Evolutionary conservation across 2,329 filamentous ascomycete species (phyloP).

Genomic region (Clarireedia hainanense): DNA sequence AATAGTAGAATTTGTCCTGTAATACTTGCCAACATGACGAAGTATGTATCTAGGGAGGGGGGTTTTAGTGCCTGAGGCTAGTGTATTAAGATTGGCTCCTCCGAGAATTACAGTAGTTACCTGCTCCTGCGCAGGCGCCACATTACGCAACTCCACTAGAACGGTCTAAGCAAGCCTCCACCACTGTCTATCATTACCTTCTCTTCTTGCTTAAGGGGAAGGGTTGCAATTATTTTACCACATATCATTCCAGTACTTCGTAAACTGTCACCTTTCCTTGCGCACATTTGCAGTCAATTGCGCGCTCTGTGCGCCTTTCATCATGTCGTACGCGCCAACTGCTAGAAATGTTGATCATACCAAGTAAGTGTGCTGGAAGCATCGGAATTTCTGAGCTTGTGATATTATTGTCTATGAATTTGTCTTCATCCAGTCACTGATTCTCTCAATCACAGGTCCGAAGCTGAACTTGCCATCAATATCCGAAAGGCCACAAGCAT

Average conservation of each 20-base stretch:
- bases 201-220: neutral
- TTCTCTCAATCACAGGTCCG: conserved; percentile 41
- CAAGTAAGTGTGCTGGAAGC: conserved; percentile 23
- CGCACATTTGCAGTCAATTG: conserved; percentile 3
- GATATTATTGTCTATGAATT: neutral
- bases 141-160: conserved; percentile 19
- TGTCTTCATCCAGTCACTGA: conserved; percentile 7
- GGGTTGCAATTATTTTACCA: neutral
- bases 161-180: conserved; percentile 1
- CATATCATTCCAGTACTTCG: no score
- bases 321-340: conserved; percentile 22
- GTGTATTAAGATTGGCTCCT: no score
- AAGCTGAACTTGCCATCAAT: conserved; percentile 61
- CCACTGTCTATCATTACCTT: neutral
- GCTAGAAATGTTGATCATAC: conserved; percentile 28
- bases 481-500: conserved; percentile 63
- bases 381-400: conserved; percentile 2
- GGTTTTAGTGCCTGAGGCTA: neutral
- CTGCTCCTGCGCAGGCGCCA: conserved; percentile 6
- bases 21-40: no score
- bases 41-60: no score
- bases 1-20: no score
- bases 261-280: neutral
- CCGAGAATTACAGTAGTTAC: no score
- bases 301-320: conserved; percentile 17